Evolutionary conservation across 1,284 basidiomycete species (phyloP), one percentile per base, ranked within the genome.

Genomic region (Hemileia vastatrix): DNA sequence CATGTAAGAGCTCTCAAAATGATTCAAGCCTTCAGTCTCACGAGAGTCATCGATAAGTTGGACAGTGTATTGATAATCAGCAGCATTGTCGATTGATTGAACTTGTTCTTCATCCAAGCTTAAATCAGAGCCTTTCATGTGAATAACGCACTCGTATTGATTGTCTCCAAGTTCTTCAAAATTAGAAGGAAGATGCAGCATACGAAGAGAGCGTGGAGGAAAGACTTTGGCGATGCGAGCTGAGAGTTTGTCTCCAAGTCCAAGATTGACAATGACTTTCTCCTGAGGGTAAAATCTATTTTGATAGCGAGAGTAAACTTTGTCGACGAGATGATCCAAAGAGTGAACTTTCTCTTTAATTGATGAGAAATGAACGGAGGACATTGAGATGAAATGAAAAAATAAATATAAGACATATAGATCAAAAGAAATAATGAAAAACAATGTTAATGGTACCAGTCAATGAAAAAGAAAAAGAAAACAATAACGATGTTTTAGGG

Each of bases 1-100:
- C 57, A 60, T 60, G 19, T 50, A 60, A 32, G 49, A 52, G 6
- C 48, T 40, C 24, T 50, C 57, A 33, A 60, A 60, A 24, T 53
- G 3, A 50, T 50, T 24, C n/a, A n/a, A n/a, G n/a, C n/a, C n/a
- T n/a, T n/a, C n/a, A 6, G 4, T 5, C 5, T 15, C 13, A 9
- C 15, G 24, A 50, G 3, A 8, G 15, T 50, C 21, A 43, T 60
- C 57, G 23, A 60, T 60, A 27, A 60, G 50, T 47, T 60, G 57
- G 9, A 60, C 53, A 31, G 57, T 60, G 23, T 60, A 60, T 33
- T 52, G 47, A 31, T 60, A 60, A 23, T 5, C 6, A 11, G 18
- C 21, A 4, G 57, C 21, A 43, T 43, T 19, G 21, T 60, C 57
- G 49, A 60, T 53, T 9, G 23, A 2, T 9, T 52, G 49, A 45